These are phyloP conservation scores for Dactylellina leptospora DNA, from an alignment of 2,329 filamentous ascomycete species.

Conservation along the genomic window DNA sequence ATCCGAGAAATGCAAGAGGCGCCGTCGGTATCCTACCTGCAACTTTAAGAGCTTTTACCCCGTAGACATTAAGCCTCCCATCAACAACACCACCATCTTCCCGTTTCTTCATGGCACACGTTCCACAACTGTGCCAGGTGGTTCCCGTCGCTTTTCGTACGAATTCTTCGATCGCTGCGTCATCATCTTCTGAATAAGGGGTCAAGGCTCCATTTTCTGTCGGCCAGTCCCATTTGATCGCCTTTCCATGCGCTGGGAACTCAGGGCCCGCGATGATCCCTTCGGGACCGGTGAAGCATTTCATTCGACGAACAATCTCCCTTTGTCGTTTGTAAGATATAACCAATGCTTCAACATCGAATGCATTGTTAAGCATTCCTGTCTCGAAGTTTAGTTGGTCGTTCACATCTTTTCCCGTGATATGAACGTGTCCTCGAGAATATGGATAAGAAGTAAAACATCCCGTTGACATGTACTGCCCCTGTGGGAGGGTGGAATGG, in stretches of 20 bases:
- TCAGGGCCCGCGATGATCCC: constrained; percentile 65
- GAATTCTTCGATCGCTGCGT: constrained; percentile 63
- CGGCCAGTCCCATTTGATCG: constrained; percentile 54
- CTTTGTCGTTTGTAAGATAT: constrained; percentile 73
- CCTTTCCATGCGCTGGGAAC: constrained; percentile 62
- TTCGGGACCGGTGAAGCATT: constrained; percentile 63
- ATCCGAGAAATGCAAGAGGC: too few relatives aligned
- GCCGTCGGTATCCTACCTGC: too few relatives aligned
- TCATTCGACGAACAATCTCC: constrained; percentile 68
- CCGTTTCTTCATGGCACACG: constrained; percentile 63
- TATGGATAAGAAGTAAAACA: constrained; percentile 70
- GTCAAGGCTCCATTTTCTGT: constrained; percentile 48
- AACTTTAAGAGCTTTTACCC: constrained; percentile 61
- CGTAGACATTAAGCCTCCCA: constrained; percentile 62
- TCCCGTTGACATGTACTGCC: constrained; percentile 67
- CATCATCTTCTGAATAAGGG: constrained; percentile 65
- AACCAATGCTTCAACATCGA: constrained; percentile 69
- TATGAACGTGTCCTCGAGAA: constrained; percentile 71
- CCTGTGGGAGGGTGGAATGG: constrained; percentile 60
- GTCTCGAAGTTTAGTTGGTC: constrained; percentile 67
- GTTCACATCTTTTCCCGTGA: constrained; percentile 63
- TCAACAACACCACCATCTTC: constrained; percentile 63
- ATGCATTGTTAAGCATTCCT: constrained; percentile 67
- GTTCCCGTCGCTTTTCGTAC: constrained; percentile 61
- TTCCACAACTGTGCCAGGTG: constrained; percentile 63